Base-by-base conservation (phyloP, 495 filamentous ascomycete species). In the Massariosphaeria phaeospora region DNA sequence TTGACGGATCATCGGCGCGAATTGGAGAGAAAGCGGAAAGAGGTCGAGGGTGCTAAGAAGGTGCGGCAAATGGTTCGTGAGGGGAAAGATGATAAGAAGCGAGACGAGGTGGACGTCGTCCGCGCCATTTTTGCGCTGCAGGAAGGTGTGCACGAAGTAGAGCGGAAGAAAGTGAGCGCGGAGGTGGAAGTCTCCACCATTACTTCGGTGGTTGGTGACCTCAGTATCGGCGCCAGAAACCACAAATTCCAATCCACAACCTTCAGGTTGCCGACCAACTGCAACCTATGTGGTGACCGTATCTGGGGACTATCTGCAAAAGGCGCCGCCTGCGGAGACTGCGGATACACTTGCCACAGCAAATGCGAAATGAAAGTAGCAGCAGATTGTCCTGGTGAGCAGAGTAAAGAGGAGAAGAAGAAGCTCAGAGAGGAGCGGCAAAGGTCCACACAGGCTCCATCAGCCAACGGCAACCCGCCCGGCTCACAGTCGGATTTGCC, bases 281-380 rank as follows among this genome's bases (percentile, higher is more conserved):
- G 93, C 69, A 91, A 99, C 65, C 76, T 95, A 3, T 99, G 93
- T 59, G 89, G 89, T 3, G 93, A 99, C 59, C 80, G 91, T 9
- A 95, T 97, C 66, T 97, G 93, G 93, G 93, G 93, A 2, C 67
- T 99, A 12, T 89, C 86, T 1, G 93, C 93, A 21, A 97, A 97
- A 70, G 93, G 94, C 1, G 95, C 94, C 55, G 88, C 89, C 67
- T 99, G 93, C 66, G 80, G 84, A 54, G 90, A 96, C 66, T 99
- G 93, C 63, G 94, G 93, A 6, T 99, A 95, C 70, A 95, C 90
- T 1, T 99, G 93, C 63, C 93, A 99, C 72, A 91, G 82, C 74
- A 97, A 99, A 72, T 99, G 93, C 68, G 88, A 99, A 72, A 88
- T 99, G 84, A 99, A 97, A 67, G 94, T 96, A 1, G 90, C 93